Conservation (phyloP, 2,329 filamentous ascomycete species). For the Neophaeococcomyces aloes region DNA sequence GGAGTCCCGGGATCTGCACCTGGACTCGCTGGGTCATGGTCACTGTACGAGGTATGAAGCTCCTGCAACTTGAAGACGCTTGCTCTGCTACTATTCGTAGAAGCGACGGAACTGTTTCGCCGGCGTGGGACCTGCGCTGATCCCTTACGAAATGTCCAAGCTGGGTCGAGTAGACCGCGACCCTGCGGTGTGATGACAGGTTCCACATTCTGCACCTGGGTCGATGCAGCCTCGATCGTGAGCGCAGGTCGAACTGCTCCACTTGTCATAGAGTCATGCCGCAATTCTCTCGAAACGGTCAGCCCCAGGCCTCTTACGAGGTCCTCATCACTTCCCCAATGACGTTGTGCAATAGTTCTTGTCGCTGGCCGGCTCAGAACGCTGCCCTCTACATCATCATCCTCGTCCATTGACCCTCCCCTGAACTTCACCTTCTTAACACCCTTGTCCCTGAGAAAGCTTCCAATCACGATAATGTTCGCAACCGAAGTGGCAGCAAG, state of each 20-base stretch:
- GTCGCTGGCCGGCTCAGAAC: constrained; percentile 24
- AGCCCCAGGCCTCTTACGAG: constrained; percentile 72
- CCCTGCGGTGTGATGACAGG: constrained; percentile 22
- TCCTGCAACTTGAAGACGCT: constrained; percentile 18
- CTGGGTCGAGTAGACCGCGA: constrained; percentile 12
- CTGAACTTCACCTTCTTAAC: constrained; percentile 82
- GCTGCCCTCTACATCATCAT: constrained; percentile 29
- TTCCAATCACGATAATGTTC: constrained; percentile 81
- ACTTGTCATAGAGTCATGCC: constrained; percentile 23
- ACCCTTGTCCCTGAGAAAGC: constrained; percentile 82
- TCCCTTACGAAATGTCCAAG: constrained; percentile 16
- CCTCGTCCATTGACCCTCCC: constrained; percentile 41
- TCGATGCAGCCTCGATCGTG: constrained; percentile 27
- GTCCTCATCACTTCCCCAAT: constrained; percentile 87
- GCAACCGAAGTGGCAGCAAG: constrained; percentile 78
- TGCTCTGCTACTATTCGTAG: constrained; percentile 16
- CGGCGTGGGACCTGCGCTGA: constrained; percentile 5
- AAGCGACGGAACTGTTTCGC: constrained; percentile 8
- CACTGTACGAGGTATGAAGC: constrained; percentile 6
- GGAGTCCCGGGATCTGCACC: constrained; percentile 9
- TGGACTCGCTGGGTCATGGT: constrained; percentile 8
- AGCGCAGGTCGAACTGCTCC: constrained; percentile 28
- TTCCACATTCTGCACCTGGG: constrained; percentile 10
- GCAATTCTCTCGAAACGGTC: constrained; percentile 46
- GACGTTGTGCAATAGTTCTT: constrained; percentile 47